These are phyloP conservation scores for Aureobasidium sp. DNA, from an alignment of 2,329 filamentous ascomycete genomes.

Conservation along the genomic window DNA sequence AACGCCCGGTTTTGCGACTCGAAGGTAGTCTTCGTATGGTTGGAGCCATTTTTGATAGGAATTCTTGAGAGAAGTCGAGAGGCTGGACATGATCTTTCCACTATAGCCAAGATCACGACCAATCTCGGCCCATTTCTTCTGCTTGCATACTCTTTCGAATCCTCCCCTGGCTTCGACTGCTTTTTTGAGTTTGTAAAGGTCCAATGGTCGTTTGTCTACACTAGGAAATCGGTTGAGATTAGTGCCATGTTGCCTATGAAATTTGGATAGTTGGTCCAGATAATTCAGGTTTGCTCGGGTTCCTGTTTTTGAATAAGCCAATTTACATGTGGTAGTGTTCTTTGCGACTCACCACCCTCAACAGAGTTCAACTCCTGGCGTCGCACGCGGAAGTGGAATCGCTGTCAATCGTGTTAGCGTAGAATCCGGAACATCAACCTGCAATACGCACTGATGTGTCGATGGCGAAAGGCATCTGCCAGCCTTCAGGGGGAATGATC, in stretches of 20 bases:
- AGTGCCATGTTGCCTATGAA: slow-evolving; percentile 92
- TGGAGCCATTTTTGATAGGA: slow-evolving; percentile 96
- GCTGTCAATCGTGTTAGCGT: slow-evolving; percentile 49
- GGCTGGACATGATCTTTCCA: slow-evolving; percentile 98
- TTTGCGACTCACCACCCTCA: slow-evolving; percentile 68
- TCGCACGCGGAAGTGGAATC: slow-evolving; percentile 92
- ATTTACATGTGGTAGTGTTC: slow-evolving; percentile 1
- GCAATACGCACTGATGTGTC: slow-evolving; percentile 74
- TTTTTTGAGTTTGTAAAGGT: slow-evolving; percentile 93
- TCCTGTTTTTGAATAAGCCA: slow-evolving; percentile 46
- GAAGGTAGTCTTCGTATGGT: slow-evolving; percentile 91
- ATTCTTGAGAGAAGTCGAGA: slow-evolving; percentile 96
- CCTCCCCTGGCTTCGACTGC: slow-evolving; percentile 90
- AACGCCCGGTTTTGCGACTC: slow-evolving; percentile 87
- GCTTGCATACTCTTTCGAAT: slow-evolving; percentile 93
- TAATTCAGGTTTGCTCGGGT: slow-evolving; percentile 95
- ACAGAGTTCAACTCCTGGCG: slow-evolving; percentile 96
- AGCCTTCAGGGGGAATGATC: slow-evolving; percentile 85
- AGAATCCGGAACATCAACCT: slow-evolving; percentile 7
- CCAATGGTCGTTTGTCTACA: slow-evolving; percentile 94
- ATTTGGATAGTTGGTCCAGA: slow-evolving; percentile 88
- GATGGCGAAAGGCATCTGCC: slow-evolving; percentile 93
- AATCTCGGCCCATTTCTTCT: slow-evolving; percentile 99
- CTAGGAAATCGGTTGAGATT: slow-evolving; percentile 91
- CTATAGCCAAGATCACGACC: slow-evolving; percentile 94